phyloP scores from a whole-genome alignment of 345 rosid species.

The Hibiscus mutabilis region DNA sequence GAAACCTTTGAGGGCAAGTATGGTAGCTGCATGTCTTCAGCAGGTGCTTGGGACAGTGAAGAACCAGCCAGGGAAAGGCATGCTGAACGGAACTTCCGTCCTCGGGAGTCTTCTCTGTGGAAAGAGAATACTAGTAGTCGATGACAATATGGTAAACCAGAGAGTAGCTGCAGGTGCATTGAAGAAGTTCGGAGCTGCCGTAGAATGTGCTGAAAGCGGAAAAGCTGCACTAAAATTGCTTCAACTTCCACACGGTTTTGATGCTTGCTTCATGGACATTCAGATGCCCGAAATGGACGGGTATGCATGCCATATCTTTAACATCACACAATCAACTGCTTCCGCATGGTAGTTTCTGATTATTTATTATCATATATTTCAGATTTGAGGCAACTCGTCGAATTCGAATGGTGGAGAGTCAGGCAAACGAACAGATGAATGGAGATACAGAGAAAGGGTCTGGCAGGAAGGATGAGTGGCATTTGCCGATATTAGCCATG shows the following conservation, averaged over 20 bases:
- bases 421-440: slow-evolving; percentile 51
- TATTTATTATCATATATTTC: neutral
- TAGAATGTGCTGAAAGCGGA: slow-evolving; percentile 84
- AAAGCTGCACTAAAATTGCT: slow-evolving; percentile 70
- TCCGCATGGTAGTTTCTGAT: neutral
- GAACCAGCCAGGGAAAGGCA: slow-evolving; percentile 37
- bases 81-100: slow-evolving; percentile 36
- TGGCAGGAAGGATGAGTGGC: slow-evolving; percentile 33
- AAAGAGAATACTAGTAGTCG: slow-evolving; percentile 82
- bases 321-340: neutral
- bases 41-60: slow-evolving; percentile 67
- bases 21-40: slow-evolving; percentile 91
- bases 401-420: slow-evolving; percentile 68
- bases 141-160: slow-evolving; percentile 76
- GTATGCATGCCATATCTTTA: slow-evolving; percentile 25
- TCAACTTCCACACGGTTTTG: slow-evolving; percentile 63
- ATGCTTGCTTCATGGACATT: slow-evolving; percentile 98
- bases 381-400: slow-evolving; percentile 88
- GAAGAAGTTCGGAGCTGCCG: slow-evolving; percentile 85
- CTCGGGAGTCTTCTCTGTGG: slow-evolving; percentile 57
- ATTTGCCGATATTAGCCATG: slow-evolving; percentile 88
- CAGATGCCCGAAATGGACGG: slow-evolving; percentile 99
- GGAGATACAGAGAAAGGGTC: slow-evolving; percentile 20
- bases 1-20: slow-evolving; percentile 93
- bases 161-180: slow-evolving; percentile 93